Evolutionary conservation across 2,329 filamentous ascomycete species (phyloP).

Genomic region (Pleomassaria siparia): DNA sequence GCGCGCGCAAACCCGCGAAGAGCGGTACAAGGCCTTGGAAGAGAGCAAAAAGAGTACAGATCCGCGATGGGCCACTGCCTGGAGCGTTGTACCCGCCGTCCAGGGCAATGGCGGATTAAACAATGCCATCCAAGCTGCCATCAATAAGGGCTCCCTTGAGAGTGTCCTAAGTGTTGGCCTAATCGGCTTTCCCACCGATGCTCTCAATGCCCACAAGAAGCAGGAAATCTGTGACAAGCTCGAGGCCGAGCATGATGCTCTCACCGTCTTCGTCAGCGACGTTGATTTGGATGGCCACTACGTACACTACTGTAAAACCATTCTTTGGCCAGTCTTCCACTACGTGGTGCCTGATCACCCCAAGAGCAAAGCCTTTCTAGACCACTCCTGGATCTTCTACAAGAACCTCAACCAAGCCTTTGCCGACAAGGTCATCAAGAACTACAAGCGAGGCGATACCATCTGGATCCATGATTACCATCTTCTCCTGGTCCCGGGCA

Average conservation of each 20-base stretch:
- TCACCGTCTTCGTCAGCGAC: slow-evolving; percentile 84
- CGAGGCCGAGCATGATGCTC: slow-evolving; percentile 76
- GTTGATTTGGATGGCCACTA: slow-evolving; percentile 95
- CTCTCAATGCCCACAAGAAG: slow-evolving; percentile 73
- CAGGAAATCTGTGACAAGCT: slow-evolving; percentile 81
- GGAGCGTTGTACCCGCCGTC: slow-evolving; percentile 80
- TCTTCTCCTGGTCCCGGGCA: slow-evolving; percentile 80
- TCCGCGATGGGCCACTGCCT: slow-evolving; percentile 67
- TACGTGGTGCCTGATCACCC: slow-evolving; percentile 98
- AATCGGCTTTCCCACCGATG: slow-evolving; percentile 90
- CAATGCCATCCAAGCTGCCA: slow-evolving; percentile 81
- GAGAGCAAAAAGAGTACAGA: slow-evolving; percentile 37
- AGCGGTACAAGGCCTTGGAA: slow-evolving; percentile 25
- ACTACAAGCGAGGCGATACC: slow-evolving; percentile 90
- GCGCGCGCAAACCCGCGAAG: slow-evolving; percentile 26
- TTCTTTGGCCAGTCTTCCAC: slow-evolving; percentile 96
- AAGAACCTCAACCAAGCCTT: slow-evolving; percentile 91
- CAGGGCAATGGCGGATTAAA: slow-evolving; percentile 91
- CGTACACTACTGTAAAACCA: slow-evolving; percentile 94
- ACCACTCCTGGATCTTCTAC: slow-evolving; percentile 96
- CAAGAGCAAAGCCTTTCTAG: slow-evolving; percentile 96
- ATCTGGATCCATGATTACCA: slow-evolving; percentile 98
- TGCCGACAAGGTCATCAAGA: slow-evolving; percentile 83
- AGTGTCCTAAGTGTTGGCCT: slow-evolving; percentile 92
- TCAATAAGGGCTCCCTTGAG: slow-evolving; percentile 66